Evolutionary conservation across 176 grass and related monocot species (phyloP), one percentile per base, ranked within the genome.

Genomic region (Alopecurus myosuroides): DNA sequence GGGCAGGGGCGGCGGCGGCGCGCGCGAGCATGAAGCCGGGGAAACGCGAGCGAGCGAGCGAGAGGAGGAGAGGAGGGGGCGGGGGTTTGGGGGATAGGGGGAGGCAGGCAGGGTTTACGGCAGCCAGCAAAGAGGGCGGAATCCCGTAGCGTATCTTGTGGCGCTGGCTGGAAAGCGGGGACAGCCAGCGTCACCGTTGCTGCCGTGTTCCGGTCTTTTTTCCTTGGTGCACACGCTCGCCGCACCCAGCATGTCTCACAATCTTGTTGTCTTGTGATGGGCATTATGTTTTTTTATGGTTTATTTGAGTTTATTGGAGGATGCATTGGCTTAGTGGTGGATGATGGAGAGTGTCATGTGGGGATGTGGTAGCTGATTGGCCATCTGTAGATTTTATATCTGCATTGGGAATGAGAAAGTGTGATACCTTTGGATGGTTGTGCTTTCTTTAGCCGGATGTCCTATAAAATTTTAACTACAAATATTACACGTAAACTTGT

Each of bases 101-200:
- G 37, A 74, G 36, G 82, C 2, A 64, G 82, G 83, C 6, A 70
- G 83, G 84, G 84, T 90, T 86, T 90, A 90, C 83, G 83, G 36
- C 77, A 72, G 77, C 74, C 19, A 62, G 69, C 67, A 11, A 22
- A 40, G 66, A n/a, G 69, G 67, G 50, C 36, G 83, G 82, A 85
- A 61, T 89, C 83, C 67, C 63, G 63, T 19, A 35, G 33, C 63
- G 33, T 67, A 67, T 37, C 33, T 64, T 64, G 61, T 61, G 57
- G 55, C 55, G 55, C 23, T 31, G 60, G 61, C 61, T 65, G 63
- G 31, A 66, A 65, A 66, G 63, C 15, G 18, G 17, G 30, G 63
- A 66, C 63, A 66, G 31, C 40, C 13, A 45, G 12, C 62, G 62
- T 35, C 30, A 65, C 5, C 62, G 15, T 65, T 65, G 30, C 2